Base-by-base conservation (phyloP, 148 eudicot genomes). In the Rhododendron williamsianum region DNA sequence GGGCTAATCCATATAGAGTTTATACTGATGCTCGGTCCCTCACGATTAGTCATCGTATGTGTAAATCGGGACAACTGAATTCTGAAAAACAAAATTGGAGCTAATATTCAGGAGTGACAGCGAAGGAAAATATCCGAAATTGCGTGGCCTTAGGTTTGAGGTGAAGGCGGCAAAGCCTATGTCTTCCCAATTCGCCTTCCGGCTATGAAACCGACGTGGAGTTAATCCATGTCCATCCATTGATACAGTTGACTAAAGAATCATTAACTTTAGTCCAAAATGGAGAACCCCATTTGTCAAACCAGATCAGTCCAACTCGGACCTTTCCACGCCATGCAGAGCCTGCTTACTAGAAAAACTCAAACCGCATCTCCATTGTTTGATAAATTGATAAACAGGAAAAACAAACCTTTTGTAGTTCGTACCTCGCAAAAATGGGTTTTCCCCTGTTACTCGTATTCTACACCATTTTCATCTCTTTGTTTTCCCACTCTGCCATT, bases 241-340 rank as follows among this genome's bases (percentile, higher is more conserved):
- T 13, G 23, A 35, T 15, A 15, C 7, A 15, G 21, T 73, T 73
- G 41, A 35, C 43, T 12, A 1, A 33, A 1, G 27, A 45, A 46
- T 9, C 27, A 41, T 21, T 0, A 48, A 3, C 1, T 9, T 41
- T 5, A 78, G 35, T 78, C 81, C 58, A 78, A 78, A 46, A 45
- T 46, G 36, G 56, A 78, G 56, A 46, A n/a, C 33, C 58, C 81
- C 18, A 78, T 45, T 46, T 23, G 81, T 78, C 81, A 78, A 78
- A 46, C 56, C 30, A 46, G 81, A 23, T 19, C 4, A 25, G 6
- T 79, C 30, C 60, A 79, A 49, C 38, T 15, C 82, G 15, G 82
- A 79, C 82, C 38, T 48, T 79, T 49, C 38, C 19, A 2, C 38
- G 36, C 33, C 56, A 15, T 19, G 27, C 21, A 2, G 30, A 78